Evolutionary conservation across 768 basidiomycete species (phyloP).

Genomic region (Termitomyces sp.): DNA sequence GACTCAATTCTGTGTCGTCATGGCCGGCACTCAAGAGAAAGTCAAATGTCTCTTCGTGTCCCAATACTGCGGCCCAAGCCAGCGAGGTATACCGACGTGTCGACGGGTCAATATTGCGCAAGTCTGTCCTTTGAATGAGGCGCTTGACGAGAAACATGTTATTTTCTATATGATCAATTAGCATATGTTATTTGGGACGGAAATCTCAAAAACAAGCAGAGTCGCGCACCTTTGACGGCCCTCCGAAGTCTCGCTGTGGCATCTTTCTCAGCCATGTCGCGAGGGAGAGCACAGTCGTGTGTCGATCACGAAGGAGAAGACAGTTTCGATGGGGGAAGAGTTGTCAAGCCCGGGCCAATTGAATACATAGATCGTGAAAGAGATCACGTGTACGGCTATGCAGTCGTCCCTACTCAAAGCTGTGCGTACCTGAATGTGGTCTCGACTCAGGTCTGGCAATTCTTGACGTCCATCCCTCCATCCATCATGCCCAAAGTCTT

Average conservation of each 20-base stretch:
- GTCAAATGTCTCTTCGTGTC: constrained; percentile 91
- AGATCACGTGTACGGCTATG: constrained; percentile 15
- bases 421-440: constrained; percentile 14
- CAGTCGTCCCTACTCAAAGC: constrained; percentile 10
- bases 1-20: constrained; percentile 90
- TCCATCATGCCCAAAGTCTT: constrained; percentile 84
- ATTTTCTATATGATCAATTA: constrained; percentile 60
- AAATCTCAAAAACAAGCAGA: not conserved
- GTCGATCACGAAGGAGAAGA: not conserved
- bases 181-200: not conserved
- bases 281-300: not conserved
- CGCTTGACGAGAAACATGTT: constrained; percentile 91
- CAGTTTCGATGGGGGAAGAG: constrained; percentile 10
- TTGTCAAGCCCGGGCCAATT: constrained; percentile 12
- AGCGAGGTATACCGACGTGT: constrained; percentile 79
- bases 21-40: constrained; percentile 83
- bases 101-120: constrained; percentile 85
- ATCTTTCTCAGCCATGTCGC: constrained; percentile 78
- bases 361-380: constrained; percentile 15
- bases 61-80: constrained; percentile 88
- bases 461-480: not conserved
- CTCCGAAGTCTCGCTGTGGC: constrained; percentile 68
- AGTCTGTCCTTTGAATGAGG: constrained; percentile 79
- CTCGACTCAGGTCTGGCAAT: too few species aligned
- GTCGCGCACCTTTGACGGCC: constrained; percentile 67